Base-by-base conservation (phyloP, 2,329 filamentous ascomycete species). In the Hyphodiscus sp. region DNA sequence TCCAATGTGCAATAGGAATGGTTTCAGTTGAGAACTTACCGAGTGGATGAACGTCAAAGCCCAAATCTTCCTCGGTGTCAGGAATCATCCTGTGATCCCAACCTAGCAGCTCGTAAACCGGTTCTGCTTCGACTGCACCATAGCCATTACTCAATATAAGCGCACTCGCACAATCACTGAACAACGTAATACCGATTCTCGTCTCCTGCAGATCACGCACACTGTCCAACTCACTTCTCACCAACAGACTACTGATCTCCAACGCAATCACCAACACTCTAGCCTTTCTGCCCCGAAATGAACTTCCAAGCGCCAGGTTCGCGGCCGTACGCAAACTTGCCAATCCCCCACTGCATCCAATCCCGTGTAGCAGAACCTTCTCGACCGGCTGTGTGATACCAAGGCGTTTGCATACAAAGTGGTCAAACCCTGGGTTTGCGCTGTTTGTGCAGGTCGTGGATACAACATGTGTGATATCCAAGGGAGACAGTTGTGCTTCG, bases 121-220 rank as follows among this genome's bases (percentile, higher is more conserved):
- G 67, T 49, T 69, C 67, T 29, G 58, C 62, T 1, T 63, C 55
- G 8, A 59, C 56, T 1, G 62, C 71, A 1, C 78, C 82, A 50
- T 87, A 70, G 0, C 76, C 77, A 62, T 89, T 89, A 63, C 81
- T 83, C 33, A 89, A 64, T 1, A 89, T 72, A 26, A 81, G 68
- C 0, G 84, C 81, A 53, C 83, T 83, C n/a, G 81, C 85, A 58
- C 82, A 87, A 66, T 89, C 85, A 19, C 83, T 86, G 66, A 89
- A 89, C 2, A 89, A 69, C 15, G 79, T 80, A 1, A 81, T 74
- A 1, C 83, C 85, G 61, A 89, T 86, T 30, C 83, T 74, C 11
- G 82, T 79, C 55, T 85, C 74, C 60, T 85, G 78, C 16, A 73
- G 62, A 59, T 79, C 73, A 56, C 82, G 64, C 65, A 86, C 78